These are phyloP conservation scores for Spongiforma sp. DNA, from an alignment of 1,284 basidiomycete species.

Conservation along the genomic window DNA sequence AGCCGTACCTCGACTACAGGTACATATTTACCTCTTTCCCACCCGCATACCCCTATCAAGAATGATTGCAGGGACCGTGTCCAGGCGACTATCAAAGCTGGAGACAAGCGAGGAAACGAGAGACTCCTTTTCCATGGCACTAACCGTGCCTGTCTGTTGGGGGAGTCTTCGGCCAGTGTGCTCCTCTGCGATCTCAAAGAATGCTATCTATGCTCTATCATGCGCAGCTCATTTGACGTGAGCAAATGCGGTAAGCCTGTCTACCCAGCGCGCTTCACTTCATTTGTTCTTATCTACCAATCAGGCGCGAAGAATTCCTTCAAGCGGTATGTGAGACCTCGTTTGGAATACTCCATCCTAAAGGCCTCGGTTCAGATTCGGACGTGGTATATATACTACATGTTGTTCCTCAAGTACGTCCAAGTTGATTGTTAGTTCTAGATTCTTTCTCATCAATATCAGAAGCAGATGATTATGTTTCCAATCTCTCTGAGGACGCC, in stretches of 20 bases:
- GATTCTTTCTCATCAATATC: constrained; percentile 13
- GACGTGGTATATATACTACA: constrained; percentile 64
- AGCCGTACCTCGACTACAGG: constrained; percentile 57
- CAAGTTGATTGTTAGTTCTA: neutral
- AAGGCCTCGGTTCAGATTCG: constrained; percentile 48
- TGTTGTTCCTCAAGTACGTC: constrained; percentile 62
- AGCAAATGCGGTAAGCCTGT: constrained; percentile 52
- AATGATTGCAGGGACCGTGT: constrained; percentile 30
- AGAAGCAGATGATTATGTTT: constrained; percentile 67
- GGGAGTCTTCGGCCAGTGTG: constrained; percentile 48
- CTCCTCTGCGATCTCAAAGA: constrained; percentile 51
- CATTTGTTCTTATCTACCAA: constrained; percentile 10
- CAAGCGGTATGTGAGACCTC: constrained; percentile 41
- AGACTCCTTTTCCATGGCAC: constrained; percentile 67
- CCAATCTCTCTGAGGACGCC: constrained; percentile 44
- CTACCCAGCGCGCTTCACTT: neutral
- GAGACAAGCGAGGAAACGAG: constrained; percentile 49
- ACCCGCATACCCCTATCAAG: constrained; percentile 6
- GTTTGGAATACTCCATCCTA: neutral
- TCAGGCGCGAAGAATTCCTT: constrained; percentile 60
- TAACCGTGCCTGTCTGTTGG: constrained; percentile 56
- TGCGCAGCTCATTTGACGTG: constrained; percentile 60
- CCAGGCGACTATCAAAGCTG: constrained; percentile 30
- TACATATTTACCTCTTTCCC: constrained; percentile 28
- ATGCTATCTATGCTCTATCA: constrained; percentile 57